Conservation (phyloP, 202 grass and related monocot species). For the Setaria viridis region DNA sequence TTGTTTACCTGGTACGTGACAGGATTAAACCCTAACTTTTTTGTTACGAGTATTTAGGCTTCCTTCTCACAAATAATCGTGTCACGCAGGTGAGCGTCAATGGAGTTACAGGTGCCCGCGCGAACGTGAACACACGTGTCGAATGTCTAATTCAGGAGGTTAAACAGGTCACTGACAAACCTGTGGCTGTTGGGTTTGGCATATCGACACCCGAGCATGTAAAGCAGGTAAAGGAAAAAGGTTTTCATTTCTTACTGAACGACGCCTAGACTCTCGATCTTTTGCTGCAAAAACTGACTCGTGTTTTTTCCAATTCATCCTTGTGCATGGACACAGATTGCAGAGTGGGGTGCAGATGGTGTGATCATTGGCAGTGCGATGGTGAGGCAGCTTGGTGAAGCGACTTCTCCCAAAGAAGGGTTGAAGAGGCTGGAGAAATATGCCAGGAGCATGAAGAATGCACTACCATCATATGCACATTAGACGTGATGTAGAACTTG, state of each 20-base stretch:
- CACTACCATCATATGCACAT: slow-evolving; percentile 13
- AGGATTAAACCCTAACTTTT: background rate
- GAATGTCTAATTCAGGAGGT: slow-evolving; percentile 50
- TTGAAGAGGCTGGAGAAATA: slow-evolving; percentile 64
- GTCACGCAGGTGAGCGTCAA: slow-evolving; percentile 34
- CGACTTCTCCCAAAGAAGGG: slow-evolving; percentile 64
- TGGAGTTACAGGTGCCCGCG: slow-evolving; percentile 57
- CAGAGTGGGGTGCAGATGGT: slow-evolving; percentile 84
- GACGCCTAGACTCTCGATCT: background rate
- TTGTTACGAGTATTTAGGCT: background rate
- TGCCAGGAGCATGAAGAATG: slow-evolving; percentile 64
- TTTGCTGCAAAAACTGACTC: background rate
- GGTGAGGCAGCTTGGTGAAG: slow-evolving; percentile 75
- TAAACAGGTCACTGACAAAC: slow-evolving; percentile 53
- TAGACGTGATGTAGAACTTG: slow-evolving; percentile 30
- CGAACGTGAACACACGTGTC: slow-evolving; percentile 42
- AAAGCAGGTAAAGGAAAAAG: slow-evolving; percentile 45
- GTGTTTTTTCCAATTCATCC: background rate
- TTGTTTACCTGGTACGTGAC: slow-evolving; percentile 55
- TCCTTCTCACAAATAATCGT: background rate
- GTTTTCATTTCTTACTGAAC: background rate
- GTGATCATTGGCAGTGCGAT: slow-evolving; percentile 92
- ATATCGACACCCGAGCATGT: slow-evolving; percentile 65
- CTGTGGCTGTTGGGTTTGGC: slow-evolving; percentile 63
- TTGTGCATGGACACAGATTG: slow-evolving; percentile 30